Base-by-base conservation (phyloP, 75 land plant genomes). In the Chamaecyparis obtusa region DNA sequence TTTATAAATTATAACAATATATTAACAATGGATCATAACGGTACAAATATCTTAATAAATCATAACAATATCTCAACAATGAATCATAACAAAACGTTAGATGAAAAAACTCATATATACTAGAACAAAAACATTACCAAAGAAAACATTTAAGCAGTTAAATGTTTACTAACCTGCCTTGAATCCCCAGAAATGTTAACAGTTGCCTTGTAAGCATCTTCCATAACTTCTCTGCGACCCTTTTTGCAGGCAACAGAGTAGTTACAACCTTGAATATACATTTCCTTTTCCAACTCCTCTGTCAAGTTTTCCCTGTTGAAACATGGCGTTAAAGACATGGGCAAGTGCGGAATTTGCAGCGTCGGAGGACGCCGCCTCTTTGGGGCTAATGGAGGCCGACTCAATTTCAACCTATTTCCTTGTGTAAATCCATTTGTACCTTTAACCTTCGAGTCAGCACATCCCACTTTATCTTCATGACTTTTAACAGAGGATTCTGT, bases 341-440 rank as follows among this genome's bases (percentile, higher is more conserved):
- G 5, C 33, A 75, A 87, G 51, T 19, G 35, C 4, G 90, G 91
- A 60, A 92, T 87, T 24, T 71, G 82, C n/a, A 92, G 74, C 87
- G n/a, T 92, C 5, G 91, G 79, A 19, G 91, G 91, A 60, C 91
- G 84, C 48, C 88, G 88, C 82, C 93, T 79, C 87, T 87, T 88
- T 10, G 84, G 36, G 3, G 24, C n/a, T 21, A 9, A 9, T 17
- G 48, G 19, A 79, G n/a, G 27, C 13, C 32, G n/a, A 6, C 24
- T 44, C 30, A 3, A 39, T 2, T 8, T 17, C 35, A 78, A 16
- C 8, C 24, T 9, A 24, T 21, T 67, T 67, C 30, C 76, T 32
- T 74, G 36, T 7, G 0, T 8, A 5, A 64, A 64, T 21, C 13
- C 76, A 74, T 16, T 33, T 36, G 0, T 74, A 33, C 9, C 11